These are phyloP conservation scores for Piper longum DNA, from an alignment of 164 flowering plant genomes.

Conservation along the genomic window DNA sequence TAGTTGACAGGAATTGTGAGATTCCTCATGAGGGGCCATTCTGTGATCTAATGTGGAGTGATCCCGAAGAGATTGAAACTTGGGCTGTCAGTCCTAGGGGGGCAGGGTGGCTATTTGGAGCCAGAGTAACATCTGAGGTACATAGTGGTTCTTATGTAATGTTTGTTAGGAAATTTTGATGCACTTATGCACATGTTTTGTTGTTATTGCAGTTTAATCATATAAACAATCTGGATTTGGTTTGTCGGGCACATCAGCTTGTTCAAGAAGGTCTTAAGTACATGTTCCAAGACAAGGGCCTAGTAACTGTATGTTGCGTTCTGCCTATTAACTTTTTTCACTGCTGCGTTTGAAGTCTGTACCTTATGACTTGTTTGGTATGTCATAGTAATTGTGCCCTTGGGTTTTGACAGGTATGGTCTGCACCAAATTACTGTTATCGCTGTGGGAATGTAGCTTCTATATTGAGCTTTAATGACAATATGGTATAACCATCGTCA, in stretches of 20 bases:
- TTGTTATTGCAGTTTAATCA: constrained; percentile 68
- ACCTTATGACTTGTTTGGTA: not conserved
- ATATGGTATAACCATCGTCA: constrained; percentile 47
- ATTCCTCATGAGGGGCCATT: constrained; percentile 99
- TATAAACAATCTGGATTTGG: constrained; percentile 86
- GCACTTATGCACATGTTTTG: not conserved
- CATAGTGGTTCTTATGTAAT: not conserved
- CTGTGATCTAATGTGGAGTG: constrained; percentile 99
- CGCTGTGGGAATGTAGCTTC: constrained; percentile 99
- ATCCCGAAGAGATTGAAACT: constrained; percentile 97
- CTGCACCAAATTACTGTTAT: constrained; percentile 96
- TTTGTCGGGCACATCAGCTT: constrained; percentile 99
- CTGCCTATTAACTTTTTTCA: not conserved
- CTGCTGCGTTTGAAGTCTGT: not conserved
- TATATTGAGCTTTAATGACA: constrained; percentile 87
- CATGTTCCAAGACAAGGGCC: constrained; percentile 99
- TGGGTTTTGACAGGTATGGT: constrained; percentile 66
- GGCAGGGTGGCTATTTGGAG: constrained; percentile 99
- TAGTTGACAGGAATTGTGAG: constrained; percentile 89
- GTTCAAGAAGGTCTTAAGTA: constrained; percentile 99
- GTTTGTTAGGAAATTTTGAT: not conserved
- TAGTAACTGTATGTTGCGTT: constrained; percentile 67
- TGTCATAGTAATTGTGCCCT: not conserved
- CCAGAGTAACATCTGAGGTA: constrained; percentile 96
- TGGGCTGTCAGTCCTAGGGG: constrained; percentile 99